These are phyloP conservation scores for Fusarium brachygibbosum DNA, from an alignment of 2,329 filamentous ascomycete species.

Conservation along the genomic window DNA sequence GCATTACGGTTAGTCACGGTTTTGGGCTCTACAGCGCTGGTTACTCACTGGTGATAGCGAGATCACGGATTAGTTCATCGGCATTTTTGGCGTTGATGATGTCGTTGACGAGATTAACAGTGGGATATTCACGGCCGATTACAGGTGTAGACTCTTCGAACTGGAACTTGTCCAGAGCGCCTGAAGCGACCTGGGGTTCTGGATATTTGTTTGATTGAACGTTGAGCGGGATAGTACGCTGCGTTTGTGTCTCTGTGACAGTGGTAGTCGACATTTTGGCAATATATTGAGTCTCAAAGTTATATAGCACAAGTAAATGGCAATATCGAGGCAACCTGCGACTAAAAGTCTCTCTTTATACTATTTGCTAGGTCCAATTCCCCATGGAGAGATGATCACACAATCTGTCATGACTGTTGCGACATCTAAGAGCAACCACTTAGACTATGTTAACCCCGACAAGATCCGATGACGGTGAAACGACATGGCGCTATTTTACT, in stretches of 20 bases:
- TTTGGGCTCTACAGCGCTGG: no score
- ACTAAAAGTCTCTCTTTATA: neutral
- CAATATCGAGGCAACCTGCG: neutral
- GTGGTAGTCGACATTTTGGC: slow-evolving; percentile 17
- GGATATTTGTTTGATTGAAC: slow-evolving; percentile 13
- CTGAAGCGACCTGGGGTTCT: slow-evolving; percentile 7
- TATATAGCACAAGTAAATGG: neutral
- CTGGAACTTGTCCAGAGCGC: slow-evolving; percentile 48
- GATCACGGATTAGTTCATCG: slow-evolving; percentile 69
- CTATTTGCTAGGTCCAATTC: rapidly evolving
- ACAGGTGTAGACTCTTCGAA: slow-evolving; percentile 56
- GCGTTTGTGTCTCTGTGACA: slow-evolving; percentile 1
- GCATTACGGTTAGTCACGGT: neutral
- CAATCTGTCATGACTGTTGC: slow-evolving; percentile 14
- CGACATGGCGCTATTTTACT: neutral
- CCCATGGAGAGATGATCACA: slow-evolving; percentile 2
- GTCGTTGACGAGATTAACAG: slow-evolving; percentile 63
- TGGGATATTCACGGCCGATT: slow-evolving; percentile 68
- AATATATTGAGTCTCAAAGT: neutral
- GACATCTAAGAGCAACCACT: neutral
- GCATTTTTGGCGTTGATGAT: slow-evolving; percentile 61
- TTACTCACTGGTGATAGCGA: slow-evolving; percentile 72
- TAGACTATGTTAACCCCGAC: neutral
- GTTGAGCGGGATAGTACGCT: slow-evolving; percentile 16
- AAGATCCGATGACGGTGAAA: neutral